Conservation (phyloP, 2,329 filamentous ascomycete species). For the Calonectria henricotiae region DNA sequence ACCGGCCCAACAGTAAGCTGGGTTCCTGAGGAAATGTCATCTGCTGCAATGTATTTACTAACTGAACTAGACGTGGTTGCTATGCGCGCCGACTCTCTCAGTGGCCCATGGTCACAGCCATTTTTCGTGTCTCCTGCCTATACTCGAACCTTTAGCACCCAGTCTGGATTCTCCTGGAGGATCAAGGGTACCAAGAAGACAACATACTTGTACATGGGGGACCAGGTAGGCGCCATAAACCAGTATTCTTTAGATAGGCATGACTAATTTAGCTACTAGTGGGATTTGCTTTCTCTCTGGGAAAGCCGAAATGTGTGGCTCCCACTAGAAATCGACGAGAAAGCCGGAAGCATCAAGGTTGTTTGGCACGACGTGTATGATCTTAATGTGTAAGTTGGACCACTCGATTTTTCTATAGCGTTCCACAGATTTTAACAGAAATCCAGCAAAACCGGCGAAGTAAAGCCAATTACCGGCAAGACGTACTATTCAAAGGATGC, state of each 20-base stretch:
- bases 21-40: rapidly evolving
- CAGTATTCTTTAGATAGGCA: rapidly evolving
- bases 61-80: slow-evolving; percentile 65
- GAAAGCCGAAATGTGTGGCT: slow-evolving; percentile 73
- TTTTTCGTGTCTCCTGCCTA: slow-evolving; percentile 67
- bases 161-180: slow-evolving; percentile 66
- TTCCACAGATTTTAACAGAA: neutral
- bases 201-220: slow-evolving; percentile 67
- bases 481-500: slow-evolving; percentile 65
- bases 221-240: slow-evolving; percentile 53
- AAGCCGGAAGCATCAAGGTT: slow-evolving; percentile 64
- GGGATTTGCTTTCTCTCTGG: slow-evolving; percentile 70
- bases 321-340: slow-evolving; percentile 68
- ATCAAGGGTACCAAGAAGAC: slow-evolving; percentile 65
- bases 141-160: slow-evolving; percentile 68
- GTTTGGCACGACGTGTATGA: slow-evolving; percentile 72
- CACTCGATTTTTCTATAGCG: neutral
- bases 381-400: slow-evolving; percentile 62
- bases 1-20: slow-evolving; percentile 69
- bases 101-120: slow-evolving; percentile 69
- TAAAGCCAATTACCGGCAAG: slow-evolving; percentile 64
- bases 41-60: neutral
- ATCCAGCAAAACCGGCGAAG: slow-evolving; percentile 64
- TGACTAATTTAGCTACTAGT: slow-evolving; percentile 49
- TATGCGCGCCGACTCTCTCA: slow-evolving; percentile 66